Percentiles rank a stretch among this genome's conserved stretches.
phyloP scores from a whole-genome alignment of 371 early-diverging fungal species.

The Enteropsectra breve region DNA sequence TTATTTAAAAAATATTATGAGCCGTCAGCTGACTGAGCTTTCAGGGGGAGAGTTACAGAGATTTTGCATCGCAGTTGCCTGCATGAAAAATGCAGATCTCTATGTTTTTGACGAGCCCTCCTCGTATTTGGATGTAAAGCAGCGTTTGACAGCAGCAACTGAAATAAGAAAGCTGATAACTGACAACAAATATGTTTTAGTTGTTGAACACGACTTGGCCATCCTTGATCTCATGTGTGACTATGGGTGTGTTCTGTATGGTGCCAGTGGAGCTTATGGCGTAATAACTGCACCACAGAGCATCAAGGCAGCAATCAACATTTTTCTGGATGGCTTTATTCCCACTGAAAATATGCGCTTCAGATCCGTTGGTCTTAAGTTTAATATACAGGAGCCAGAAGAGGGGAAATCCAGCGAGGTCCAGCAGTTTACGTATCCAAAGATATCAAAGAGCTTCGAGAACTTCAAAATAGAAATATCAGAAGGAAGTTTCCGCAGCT shows the following conservation, averaged over 20 bases:
- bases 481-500: slow-evolving; percentile 79
- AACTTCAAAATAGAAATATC: slow-evolving; percentile 72
- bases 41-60: slow-evolving; percentile 99
- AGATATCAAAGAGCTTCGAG: slow-evolving; percentile 60
- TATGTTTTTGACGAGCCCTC: slow-evolving; percentile 99
- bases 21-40: slow-evolving; percentile 75
- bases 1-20: slow-evolving; percentile 73
- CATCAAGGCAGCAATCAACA: slow-evolving; percentile 97
- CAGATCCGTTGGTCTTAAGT: slow-evolving; percentile 86
- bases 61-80: slow-evolving; percentile 82
- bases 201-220: slow-evolving; percentile 97
- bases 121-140: slow-evolving; percentile 95
- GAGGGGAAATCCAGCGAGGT: slow-evolving; percentile 63
- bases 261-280: slow-evolving; percentile 90
- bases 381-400: slow-evolving; percentile 78
- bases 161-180: slow-evolving; percentile 76
- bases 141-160: slow-evolving; percentile 86
- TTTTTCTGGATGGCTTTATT: slow-evolving; percentile 92
- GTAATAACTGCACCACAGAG: slow-evolving; percentile 93
- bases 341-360: slow-evolving; percentile 99
- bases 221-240: slow-evolving; percentile 96
- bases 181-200: slow-evolving; percentile 76
- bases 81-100: slow-evolving; percentile 78
- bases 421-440: slow-evolving; percentile 37
- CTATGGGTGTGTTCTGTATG: slow-evolving; percentile 94